These are phyloP conservation scores for Galerina marginata DNA, from an alignment of 768 basidiomycete genomes.

Conservation along the genomic window DNA sequence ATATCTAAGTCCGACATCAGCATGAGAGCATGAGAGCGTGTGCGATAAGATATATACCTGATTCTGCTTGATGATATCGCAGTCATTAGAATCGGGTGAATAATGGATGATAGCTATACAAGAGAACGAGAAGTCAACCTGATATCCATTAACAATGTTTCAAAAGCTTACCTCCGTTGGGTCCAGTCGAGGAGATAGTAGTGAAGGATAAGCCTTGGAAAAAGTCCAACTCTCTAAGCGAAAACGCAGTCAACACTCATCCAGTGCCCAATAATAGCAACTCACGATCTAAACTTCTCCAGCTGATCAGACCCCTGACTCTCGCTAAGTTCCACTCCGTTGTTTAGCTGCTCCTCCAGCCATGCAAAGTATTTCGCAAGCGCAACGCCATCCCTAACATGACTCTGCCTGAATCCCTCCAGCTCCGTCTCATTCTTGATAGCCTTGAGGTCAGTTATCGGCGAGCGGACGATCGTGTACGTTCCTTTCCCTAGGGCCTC, in stretches of 20 bases:
- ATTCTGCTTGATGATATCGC: conserved; percentile 76
- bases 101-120: conserved; percentile 90
- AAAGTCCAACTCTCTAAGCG: conserved; percentile 66
- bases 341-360: conserved; percentile 83
- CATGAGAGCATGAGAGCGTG: not conserved
- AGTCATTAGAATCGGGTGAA: conserved; percentile 73
- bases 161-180: conserved; percentile 75
- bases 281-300: conserved; percentile 82
- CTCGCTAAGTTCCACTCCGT: conserved; percentile 71
- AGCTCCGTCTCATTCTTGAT: conserved; percentile 84
- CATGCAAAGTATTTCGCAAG: conserved; percentile 91
- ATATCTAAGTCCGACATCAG: conserved; percentile 36
- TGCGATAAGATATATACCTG: conserved; percentile 48
- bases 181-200: conserved; percentile 92
- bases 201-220: conserved; percentile 91
- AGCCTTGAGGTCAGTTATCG: conserved; percentile 78
- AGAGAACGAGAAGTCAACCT: not conserved
- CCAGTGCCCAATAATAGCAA: conserved; percentile 18
- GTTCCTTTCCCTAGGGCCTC: conserved; percentile 77
- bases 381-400: conserved; percentile 90
- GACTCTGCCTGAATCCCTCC: conserved; percentile 87
- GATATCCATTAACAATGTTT: not conserved
- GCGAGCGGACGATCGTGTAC: conserved; percentile 67
- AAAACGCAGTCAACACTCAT: not conserved
- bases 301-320: conserved; percentile 80